Base-by-base conservation (phyloP, 805 yeast genomes). In the Nakazawaea pomicola region DNA sequence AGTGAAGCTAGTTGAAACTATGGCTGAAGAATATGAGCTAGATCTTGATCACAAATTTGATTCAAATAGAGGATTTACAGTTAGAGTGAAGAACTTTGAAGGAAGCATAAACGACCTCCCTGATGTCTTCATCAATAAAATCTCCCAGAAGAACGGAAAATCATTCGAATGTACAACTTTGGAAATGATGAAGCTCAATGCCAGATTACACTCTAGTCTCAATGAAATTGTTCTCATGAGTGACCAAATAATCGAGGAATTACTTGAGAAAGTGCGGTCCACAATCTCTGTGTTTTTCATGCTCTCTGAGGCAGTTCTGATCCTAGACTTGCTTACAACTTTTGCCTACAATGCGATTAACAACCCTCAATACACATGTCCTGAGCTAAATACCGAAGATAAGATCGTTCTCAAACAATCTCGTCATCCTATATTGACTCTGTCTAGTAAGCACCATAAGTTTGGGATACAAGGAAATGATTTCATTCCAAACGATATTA, bases 391-490 rank as follows among this genome's bases (percentile, higher is more conserved):
- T 2, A 12, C 3, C 3, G 38, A 17, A 12, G 53, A 56, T 15
- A 57, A 54, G 35, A 36, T 58, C 25, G 46, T 53, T 2, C 23
- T 67, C 2, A 63, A 59, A 38, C 41, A 54, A 4, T 54, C 67
- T 2, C 57, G 73, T 33, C 74, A 73, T 53, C 76, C 76, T 4
- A 51, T 72, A n/a, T n/a, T n/a, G n/a, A n/a, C n/a, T n/a, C n/a
- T n/a, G n/a, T n/a, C n/a, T n/a, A n/a, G n/a, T n/a, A n/a, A n/a
- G n/a, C n/a, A n/a, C n/a, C n/a, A n/a, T n/a, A n/a, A n/a, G n/a
- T 1, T 41, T 69, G 14, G 73, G 69, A 40, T 44, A 32, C n/a
- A n/a, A n/a, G n/a, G n/a, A 9, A 23, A 50, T 7, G 33, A 47
- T 11, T 65, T 60, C 48, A 49, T 68, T 14, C 53, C 70, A 1